Conservation (phyloP, 2,329 filamentous ascomycete genomes). For the Scorias spongiosa region DNA sequence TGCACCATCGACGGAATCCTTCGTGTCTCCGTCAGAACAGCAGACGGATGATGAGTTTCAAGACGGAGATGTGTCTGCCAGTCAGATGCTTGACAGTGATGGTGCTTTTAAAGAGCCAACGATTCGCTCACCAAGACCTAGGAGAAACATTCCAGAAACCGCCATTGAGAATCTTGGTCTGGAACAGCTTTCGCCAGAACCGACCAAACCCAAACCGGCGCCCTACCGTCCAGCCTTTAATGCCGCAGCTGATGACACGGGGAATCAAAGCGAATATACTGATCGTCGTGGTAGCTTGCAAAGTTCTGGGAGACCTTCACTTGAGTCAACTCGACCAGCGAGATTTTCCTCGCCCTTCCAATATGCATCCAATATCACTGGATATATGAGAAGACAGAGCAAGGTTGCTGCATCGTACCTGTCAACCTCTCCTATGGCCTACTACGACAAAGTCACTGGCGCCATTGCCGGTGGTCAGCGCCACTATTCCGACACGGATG, state of each 20-base stretch:
- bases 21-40: constrained; percentile 26
- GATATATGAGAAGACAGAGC: constrained; percentile 64
- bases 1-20: constrained; percentile 54
- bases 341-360: constrained; percentile 37
- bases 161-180: not conserved
- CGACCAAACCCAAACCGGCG: constrained; percentile 1
- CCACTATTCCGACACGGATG: constrained; percentile 67
- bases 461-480: constrained; percentile 90
- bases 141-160: constrained; percentile 2
- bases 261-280: not conserved
- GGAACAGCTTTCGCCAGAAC: not conserved
- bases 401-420: constrained; percentile 52
- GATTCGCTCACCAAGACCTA: constrained; percentile 25
- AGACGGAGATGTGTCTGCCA: constrained; percentile 48
- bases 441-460: constrained; percentile 89
- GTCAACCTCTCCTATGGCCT: constrained; percentile 75
- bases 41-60: constrained; percentile 5
- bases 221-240: not conserved
- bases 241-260: not conserved
- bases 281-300: constrained; percentile 1
- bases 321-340: constrained; percentile 1
- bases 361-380: constrained; percentile 67
- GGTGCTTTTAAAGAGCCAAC: constrained; percentile 77
- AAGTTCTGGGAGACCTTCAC: constrained; percentile 43
- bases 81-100: constrained; percentile 75